phyloP scores from a whole-genome alignment of 371 early-diverging fungal species.

The Mortierella sp. region DNA sequence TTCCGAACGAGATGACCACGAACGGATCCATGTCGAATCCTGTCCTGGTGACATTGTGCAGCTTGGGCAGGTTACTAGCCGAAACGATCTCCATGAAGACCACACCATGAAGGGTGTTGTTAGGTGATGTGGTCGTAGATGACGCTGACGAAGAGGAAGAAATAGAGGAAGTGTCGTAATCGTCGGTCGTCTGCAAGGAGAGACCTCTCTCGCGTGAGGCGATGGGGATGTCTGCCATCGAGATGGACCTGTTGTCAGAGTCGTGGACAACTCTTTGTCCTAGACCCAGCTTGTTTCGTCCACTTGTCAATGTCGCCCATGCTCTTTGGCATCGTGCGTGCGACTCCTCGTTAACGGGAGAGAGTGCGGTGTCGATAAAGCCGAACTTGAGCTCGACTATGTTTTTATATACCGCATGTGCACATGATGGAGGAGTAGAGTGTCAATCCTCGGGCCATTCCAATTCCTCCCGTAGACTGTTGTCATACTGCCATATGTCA shows the following conservation, averaged over 20 bases:
- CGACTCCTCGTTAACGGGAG: conserved; percentile 3
- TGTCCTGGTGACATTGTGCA: conserved; percentile 64
- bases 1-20: conserved; percentile 75
- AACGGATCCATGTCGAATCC: conserved; percentile 88
- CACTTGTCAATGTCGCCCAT: conserved; percentile 10
- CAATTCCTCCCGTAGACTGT: neutral
- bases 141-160: too few relatives aligned
- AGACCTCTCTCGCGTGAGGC: conserved; percentile 5
- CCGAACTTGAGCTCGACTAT: conserved; percentile 44
- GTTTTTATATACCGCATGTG: neutral
- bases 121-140: neutral
- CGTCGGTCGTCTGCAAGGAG: neutral
- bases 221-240: conserved; percentile 28
- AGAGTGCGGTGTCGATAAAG: conserved; percentile 21
- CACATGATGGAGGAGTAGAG: neutral
- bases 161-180: conserved; percentile 12
- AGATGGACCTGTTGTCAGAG: conserved; percentile 12
- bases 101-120: conserved; percentile 59
- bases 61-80: conserved; percentile 68
- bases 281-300: conserved; percentile 24
- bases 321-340: conserved; percentile 15
- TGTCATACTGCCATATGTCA: too few relatives aligned
- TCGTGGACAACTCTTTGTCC: conserved; percentile 9
- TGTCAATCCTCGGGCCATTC: neutral
- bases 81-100: conserved; percentile 68